A percentile compares a stretch with the other conserved stretches of the same genome.
These are phyloP conservation scores for Ilex paraguariensis DNA, from an alignment of 305 asterid species.

Conservation along the genomic window DNA sequence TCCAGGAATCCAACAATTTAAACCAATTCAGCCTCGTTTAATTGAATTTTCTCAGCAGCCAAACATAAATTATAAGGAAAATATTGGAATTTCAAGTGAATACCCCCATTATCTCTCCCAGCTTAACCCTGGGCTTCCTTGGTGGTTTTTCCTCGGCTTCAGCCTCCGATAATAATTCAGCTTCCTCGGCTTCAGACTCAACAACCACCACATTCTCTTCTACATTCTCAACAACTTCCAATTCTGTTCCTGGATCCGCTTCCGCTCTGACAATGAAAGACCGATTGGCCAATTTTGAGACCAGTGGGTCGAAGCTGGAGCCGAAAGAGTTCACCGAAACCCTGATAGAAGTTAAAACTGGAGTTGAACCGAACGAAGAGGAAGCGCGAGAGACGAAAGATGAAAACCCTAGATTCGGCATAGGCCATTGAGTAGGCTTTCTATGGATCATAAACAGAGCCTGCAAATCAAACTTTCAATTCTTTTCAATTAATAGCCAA, in stretches of 20 bases:
- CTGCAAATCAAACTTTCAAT: slow-evolving; percentile 22
- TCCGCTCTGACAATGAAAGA: slow-evolving; percentile 48
- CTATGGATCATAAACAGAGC: slow-evolving; percentile 42
- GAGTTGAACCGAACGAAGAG: slow-evolving; percentile 16
- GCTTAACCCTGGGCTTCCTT: slow-evolving; percentile 50
- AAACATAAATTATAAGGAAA: slow-evolving; percentile 1
- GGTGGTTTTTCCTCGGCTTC: slow-evolving; percentile 49
- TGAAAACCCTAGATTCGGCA: slow-evolving; percentile 38
- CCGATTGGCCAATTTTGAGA: slow-evolving; percentile 24
- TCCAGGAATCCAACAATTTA: neutral
- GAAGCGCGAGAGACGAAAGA: slow-evolving; percentile 19
- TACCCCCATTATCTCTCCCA: slow-evolving; percentile 98
- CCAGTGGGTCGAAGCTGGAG: slow-evolving; percentile 8
- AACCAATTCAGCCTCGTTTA: no score
- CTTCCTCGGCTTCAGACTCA: slow-evolving; percentile 20
- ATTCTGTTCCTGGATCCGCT: slow-evolving; percentile 27
- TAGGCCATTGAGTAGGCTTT: slow-evolving; percentile 25
- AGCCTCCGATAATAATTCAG: slow-evolving; percentile 13
- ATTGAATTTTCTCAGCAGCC: neutral
- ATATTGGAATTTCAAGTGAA: slow-evolving; percentile 4
- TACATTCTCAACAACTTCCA: slow-evolving; percentile 25
- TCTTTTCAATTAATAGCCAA: no score
- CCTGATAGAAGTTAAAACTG: slow-evolving; percentile 24
- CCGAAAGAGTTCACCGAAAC: slow-evolving; percentile 23
- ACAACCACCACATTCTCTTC: slow-evolving; percentile 22